Evolutionary conservation across 2,329 filamentous ascomycete species (phyloP), one percentile per base, ranked within the genome.

Genomic region (Scytalidium sp.): DNA sequence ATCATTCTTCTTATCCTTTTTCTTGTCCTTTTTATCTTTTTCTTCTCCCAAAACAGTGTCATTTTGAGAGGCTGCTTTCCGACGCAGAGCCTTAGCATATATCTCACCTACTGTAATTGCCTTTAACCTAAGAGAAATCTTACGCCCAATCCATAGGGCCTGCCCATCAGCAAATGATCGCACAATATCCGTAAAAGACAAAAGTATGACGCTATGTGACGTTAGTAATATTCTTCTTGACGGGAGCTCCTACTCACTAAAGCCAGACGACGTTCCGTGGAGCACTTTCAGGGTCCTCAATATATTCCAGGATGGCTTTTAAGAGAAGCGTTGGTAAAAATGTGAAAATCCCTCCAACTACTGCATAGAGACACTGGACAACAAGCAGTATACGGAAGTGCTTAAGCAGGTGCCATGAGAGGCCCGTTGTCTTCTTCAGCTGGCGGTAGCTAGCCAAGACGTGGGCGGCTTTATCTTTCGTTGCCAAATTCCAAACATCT

Each of bases 31-130:
- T 71, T 72, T 59, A 75, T 69, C 53, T 64, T 66, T 57, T 46
- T 75, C 69, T 8, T 74, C 75, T 25, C 89, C 88, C 15, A 94
- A 75, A 1, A 86, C 77, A 47, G 87, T 84, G 58, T 97, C 91
- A 32, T 78, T 79, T 17, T 85, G 82, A 8, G 92, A 85, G 19
- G 90, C 86, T 17, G 91, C 93, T 69, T 96, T 96, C 60, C 94
- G 85, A 56, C 95, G 85, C 17, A 99, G 78, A 1, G 94, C 90
- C 72, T 99, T 99, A 50, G 91, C 89, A 67, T 99, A 99, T 43
- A 99, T 94, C 64, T 99, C 94, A 49, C 94, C 94, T 57, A 99
- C 90, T 54, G 99, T 91, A 64, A 99, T 94, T 45, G 94, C 92
- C 55, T 93, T 87, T 41, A 97, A 78, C 54, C 90, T 87, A 60